These are phyloP conservation scores for Discostella stelligeroides DNA, from an alignment of 108 stramenopile genomes.

Conservation along the genomic window DNA sequence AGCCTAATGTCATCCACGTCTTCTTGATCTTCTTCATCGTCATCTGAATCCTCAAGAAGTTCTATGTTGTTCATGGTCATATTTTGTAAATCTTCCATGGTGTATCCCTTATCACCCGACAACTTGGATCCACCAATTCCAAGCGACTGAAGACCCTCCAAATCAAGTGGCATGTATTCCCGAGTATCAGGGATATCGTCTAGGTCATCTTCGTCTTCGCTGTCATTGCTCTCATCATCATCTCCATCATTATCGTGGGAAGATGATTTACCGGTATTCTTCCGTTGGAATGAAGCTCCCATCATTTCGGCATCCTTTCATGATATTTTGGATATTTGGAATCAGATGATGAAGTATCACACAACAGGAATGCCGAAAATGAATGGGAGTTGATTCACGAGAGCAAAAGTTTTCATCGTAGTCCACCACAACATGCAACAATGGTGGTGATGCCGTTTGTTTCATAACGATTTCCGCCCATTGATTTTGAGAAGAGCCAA, in stretches of 20 bases:
- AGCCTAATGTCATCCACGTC: slow-evolving; percentile 80
- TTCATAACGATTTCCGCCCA: too few species aligned
- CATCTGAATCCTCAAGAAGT: slow-evolving; percentile 53
- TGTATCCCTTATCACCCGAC: slow-evolving; percentile 26
- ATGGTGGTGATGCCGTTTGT: neutral
- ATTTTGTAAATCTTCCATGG: slow-evolving; percentile 49
- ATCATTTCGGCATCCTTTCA: slow-evolving; percentile 61
- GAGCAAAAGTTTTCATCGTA: neutral
- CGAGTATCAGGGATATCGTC: slow-evolving; percentile 84
- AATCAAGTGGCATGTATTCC: slow-evolving; percentile 82
- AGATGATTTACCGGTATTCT: slow-evolving; percentile 23
- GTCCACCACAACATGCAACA: neutral
- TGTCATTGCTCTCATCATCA: slow-evolving; percentile 46
- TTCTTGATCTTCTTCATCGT: slow-evolving; percentile 81
- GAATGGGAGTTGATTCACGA: slow-evolving; percentile 1
- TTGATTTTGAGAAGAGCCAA: too few species aligned
- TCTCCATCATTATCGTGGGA: slow-evolving; percentile 35
- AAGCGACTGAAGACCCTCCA: slow-evolving; percentile 79
- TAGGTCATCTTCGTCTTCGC: slow-evolving; percentile 81
- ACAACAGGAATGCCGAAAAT: slow-evolving; percentile 57
- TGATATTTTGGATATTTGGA: slow-evolving; percentile 32
- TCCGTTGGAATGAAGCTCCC: slow-evolving; percentile 15
- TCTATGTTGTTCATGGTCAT: slow-evolving; percentile 49
- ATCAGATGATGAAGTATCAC: slow-evolving; percentile 27
- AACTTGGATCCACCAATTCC: slow-evolving; percentile 60